These are phyloP conservation scores for Lipomyces sp. DNA, from an alignment of 805 yeast genomes.

Conservation along the genomic window DNA sequence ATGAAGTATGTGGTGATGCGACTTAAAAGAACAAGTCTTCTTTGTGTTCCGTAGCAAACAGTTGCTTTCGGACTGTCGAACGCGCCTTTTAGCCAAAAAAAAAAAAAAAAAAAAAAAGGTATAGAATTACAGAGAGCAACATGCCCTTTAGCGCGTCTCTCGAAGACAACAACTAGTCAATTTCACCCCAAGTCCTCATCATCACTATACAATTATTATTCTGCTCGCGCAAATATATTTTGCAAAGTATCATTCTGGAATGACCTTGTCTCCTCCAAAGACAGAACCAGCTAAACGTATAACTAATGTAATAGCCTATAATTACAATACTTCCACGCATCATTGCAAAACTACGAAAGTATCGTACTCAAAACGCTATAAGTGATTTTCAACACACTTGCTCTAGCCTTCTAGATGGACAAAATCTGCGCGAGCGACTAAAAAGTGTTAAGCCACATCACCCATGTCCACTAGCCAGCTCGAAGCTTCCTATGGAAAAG, in stretches of 20 bases:
- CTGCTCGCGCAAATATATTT: no score
- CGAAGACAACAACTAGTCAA: no score
- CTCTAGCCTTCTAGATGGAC: conserved; percentile 18
- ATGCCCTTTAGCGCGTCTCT: no score
- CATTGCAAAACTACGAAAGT: not conserved
- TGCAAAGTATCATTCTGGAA: not conserved
- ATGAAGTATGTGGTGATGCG: no score
- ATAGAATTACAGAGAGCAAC: no score
- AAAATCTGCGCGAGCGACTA: not conserved
- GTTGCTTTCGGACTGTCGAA: no score
- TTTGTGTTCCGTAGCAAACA: no score
- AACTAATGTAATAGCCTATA: conserved; percentile 15
- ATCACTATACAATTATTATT: no score
- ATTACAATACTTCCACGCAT: conserved; percentile 21
- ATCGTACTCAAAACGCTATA: conserved; percentile 24
- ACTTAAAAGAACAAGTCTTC: no score
- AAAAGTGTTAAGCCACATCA: not conserved
- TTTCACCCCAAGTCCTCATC: no score
- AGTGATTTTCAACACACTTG: not conserved
- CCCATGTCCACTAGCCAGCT: conserved; percentile 15
- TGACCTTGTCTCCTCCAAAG: not conserved
- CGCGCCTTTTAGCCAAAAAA: no score
- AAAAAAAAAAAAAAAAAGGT: no score
- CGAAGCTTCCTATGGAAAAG: conserved; percentile 13
- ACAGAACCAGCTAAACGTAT: not conserved